These are phyloP conservation scores for Exsudoporus floridanus DNA, from an alignment of 1,284 basidiomycete genomes.

Conservation along the genomic window DNA sequence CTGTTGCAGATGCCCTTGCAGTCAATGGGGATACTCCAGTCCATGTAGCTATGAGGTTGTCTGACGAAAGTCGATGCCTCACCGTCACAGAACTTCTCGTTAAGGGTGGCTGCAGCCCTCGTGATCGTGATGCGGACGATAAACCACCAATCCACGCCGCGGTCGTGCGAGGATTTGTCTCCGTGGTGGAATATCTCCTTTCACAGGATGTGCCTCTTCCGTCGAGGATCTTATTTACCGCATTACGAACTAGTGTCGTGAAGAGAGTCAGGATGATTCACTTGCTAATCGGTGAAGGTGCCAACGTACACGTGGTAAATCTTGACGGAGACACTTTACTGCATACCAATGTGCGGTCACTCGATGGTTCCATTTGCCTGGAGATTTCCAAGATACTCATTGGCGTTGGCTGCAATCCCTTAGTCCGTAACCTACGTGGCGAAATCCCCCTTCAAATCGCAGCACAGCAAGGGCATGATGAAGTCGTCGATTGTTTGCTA, in stretches of 20 bases:
- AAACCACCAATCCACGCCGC: not conserved
- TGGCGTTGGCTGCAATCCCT: not conserved
- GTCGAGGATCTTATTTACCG: not conserved
- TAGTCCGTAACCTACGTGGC: not conserved
- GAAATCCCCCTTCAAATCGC: conserved; percentile 5
- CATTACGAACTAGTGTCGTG: not conserved
- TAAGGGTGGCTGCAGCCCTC: not conserved
- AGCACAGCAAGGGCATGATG: not conserved
- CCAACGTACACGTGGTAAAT: not conserved
- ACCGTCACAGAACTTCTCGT: conserved; percentile 1
- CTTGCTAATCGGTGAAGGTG: conserved; percentile 3
- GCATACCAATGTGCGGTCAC: no score
- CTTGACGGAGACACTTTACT: not conserved
- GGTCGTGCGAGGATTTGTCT: not conserved
- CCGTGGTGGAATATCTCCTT: conserved; percentile 5
- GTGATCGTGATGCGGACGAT: not conserved
- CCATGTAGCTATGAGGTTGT: conserved; percentile 1
- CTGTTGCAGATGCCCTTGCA: not conserved
- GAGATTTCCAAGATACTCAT: conserved; percentile 4
- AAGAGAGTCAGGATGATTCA: conserved; percentile 5
- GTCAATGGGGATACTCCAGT: conserved; percentile 8
- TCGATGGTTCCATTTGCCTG: not conserved
- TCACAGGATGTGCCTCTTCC: not conserved
- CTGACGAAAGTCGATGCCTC: conserved; percentile 1
- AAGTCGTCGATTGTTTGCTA: conserved; percentile 1